Evolutionary conservation across 352 stramenopile genomes (phyloP).

Genomic region (Pythium chondricola): DNA sequence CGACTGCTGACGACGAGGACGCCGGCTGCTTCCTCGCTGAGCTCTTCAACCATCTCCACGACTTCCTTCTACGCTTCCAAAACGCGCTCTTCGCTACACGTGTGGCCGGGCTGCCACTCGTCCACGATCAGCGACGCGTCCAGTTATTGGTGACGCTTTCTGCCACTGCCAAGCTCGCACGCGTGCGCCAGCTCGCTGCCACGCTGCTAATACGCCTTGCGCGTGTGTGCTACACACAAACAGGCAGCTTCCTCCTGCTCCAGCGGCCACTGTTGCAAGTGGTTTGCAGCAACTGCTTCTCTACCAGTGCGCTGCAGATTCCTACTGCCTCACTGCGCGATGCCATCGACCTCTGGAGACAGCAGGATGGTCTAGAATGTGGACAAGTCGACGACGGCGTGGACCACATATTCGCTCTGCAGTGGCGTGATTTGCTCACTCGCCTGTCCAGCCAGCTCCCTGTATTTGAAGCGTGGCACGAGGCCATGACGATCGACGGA

Average conservation of each 20-base stretch:
- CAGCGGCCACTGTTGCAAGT: slow-evolving; percentile 42
- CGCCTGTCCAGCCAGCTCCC: slow-evolving; percentile 45
- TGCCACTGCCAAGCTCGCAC: slow-evolving; percentile 22
- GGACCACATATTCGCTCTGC: slow-evolving; percentile 30
- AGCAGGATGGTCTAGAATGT: slow-evolving; percentile 17
- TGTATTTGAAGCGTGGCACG: slow-evolving; percentile 48
- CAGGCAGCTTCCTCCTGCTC: slow-evolving; percentile 51
- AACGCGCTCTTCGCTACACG: slow-evolving; percentile 44
- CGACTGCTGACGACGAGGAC: slow-evolving; percentile 11
- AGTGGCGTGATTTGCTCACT: slow-evolving; percentile 44
- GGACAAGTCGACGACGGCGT: neutral
- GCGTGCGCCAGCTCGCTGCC: slow-evolving; percentile 28
- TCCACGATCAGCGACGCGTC: slow-evolving; percentile 49
- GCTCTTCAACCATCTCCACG: slow-evolving; percentile 44
- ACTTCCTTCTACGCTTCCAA: slow-evolving; percentile 46
- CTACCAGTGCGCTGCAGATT: slow-evolving; percentile 14
- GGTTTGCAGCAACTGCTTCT: slow-evolving; percentile 41
- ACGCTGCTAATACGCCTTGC: slow-evolving; percentile 45
- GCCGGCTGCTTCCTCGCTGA: slow-evolving; percentile 34
- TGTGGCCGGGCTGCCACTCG: slow-evolving; percentile 34
- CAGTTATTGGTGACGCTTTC: slow-evolving; percentile 43
- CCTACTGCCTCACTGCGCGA: slow-evolving; percentile 31
- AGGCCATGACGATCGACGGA: slow-evolving; percentile 20
- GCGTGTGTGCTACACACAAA: slow-evolving; percentile 50
- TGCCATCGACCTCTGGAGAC: slow-evolving; percentile 48